Percentiles rank a stretch among this genome's conserved stretches.
These are phyloP conservation scores for Suillus spraguei DNA, from an alignment of 768 basidiomycete genomes.

Conservation along the genomic window DNA sequence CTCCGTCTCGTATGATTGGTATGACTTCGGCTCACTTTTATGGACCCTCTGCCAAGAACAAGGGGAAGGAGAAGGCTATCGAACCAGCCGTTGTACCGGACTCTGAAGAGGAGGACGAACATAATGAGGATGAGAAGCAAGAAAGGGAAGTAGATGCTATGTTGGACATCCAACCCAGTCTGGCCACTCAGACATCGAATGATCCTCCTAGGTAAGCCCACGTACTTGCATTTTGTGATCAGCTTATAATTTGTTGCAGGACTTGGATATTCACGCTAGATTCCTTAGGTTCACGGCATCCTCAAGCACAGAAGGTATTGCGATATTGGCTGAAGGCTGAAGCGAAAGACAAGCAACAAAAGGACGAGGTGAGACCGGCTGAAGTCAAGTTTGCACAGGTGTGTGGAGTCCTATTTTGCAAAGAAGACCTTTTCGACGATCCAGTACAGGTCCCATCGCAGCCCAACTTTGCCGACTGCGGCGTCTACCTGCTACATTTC, in stretches of 20 bases:
- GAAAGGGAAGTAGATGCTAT: constrained; percentile 36
- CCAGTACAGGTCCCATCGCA: constrained; percentile 77
- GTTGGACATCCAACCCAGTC: constrained; percentile 19
- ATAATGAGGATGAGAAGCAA: constrained; percentile 31
- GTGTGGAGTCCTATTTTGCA: constrained; percentile 20
- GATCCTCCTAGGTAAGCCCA: constrained; percentile 25
- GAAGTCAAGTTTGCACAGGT: constrained; percentile 57
- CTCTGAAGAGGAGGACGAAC: constrained; percentile 23
- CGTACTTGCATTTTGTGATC: not conserved
- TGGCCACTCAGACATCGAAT: constrained; percentile 20
- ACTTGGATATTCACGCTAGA: constrained; percentile 89
- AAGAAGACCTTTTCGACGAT: not conserved
- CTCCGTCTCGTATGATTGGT: constrained; percentile 9
- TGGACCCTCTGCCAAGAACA: constrained; percentile 8
- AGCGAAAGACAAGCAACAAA: constrained; percentile 68
- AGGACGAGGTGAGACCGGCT: constrained; percentile 40
- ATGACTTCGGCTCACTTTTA: constrained; percentile 30
- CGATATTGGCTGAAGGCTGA: constrained; percentile 72
- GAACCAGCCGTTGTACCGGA: constrained; percentile 16
- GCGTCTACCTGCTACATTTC: constrained; percentile 89
- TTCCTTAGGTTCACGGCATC: constrained; percentile 79
- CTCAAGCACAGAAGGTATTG: constrained; percentile 62
- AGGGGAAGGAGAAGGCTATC: constrained; percentile 7
- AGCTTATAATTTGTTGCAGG: constrained; percentile 37
- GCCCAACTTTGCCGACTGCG: constrained; percentile 91